phyloP scores from a whole-genome alignment of 148 eudicot species.

The Rhododendron vialii region DNA sequence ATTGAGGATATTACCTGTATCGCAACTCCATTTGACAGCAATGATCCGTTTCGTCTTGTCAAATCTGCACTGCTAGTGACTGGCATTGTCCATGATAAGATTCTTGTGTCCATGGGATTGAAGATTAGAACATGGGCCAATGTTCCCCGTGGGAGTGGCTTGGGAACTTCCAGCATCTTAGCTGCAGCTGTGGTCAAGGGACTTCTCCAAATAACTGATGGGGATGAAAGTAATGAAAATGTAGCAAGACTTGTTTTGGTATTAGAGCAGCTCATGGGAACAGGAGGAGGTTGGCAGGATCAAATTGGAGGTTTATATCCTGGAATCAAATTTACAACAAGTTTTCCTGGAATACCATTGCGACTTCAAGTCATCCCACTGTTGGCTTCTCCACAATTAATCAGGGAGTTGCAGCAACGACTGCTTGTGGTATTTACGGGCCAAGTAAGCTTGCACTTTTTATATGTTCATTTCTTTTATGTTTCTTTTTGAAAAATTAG shows the following conservation, averaged over 20 bases:
- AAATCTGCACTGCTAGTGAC: constrained; percentile 90
- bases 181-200: constrained; percentile 98
- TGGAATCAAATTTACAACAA: constrained; percentile 76
- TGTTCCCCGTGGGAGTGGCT: constrained; percentile 98
- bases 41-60: constrained; percentile 91
- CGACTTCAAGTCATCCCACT: constrained; percentile 85
- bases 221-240: constrained; percentile 77
- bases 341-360: constrained; percentile 95
- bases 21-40: constrained; percentile 62
- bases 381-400: constrained; percentile 58
- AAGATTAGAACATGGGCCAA: constrained; percentile 83
- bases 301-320: constrained; percentile 96
- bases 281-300: constrained; percentile 99
- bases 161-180: constrained; percentile 96
- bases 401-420: constrained; percentile 65
- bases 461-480: neutral
- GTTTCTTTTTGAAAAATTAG: neutral
- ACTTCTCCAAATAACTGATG: constrained; percentile 67
- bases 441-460: constrained; percentile 56
- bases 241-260: constrained; percentile 90
- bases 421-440: constrained; percentile 97
- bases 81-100: constrained; percentile 48
- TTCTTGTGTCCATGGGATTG: constrained; percentile 49
- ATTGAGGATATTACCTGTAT: constrained; percentile 56
- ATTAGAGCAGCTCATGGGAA: constrained; percentile 96